Evolutionary conservation across 1,284 basidiomycete species (phyloP).

Genomic region (Ceratobasidium sp.): DNA sequence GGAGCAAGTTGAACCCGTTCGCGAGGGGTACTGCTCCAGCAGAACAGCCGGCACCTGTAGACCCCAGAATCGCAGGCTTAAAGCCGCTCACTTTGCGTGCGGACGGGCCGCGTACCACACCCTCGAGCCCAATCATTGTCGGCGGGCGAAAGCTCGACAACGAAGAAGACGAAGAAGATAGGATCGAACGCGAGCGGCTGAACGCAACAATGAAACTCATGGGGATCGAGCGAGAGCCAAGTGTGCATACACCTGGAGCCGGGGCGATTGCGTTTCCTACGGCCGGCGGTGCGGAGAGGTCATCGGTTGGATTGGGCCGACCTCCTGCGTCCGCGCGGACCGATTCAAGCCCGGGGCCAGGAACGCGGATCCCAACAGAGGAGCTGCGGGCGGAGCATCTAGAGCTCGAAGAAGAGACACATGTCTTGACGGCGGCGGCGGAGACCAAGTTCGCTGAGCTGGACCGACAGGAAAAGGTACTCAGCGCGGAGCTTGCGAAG

Average conservation of each 20-base stretch:
- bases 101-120: conserved; percentile 64
- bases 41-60: conserved; percentile 51
- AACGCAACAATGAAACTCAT: conserved; percentile 92
- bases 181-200: conserved; percentile 83
- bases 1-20: conserved; percentile 80
- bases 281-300: conserved; percentile 53
- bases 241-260: conserved; percentile 59
- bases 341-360: conserved; percentile 40
- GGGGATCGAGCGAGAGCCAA: conserved; percentile 73
- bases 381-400: conserved; percentile 54
- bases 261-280: conserved; percentile 48
- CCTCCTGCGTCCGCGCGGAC: conserved; percentile 62
- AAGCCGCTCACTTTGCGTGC: conserved; percentile 81
- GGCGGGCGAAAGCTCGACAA: conserved; percentile 79
- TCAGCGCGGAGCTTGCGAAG: conserved; percentile 81
- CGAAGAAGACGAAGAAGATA: conserved; percentile 89
- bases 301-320: conserved; percentile 41
- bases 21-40: conserved; percentile 71
- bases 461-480: conserved; percentile 78
- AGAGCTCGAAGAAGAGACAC: conserved; percentile 76
- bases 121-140: conserved; percentile 32
- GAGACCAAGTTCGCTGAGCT: conserved; percentile 77
- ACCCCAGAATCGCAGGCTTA: conserved; percentile 60
- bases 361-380: conserved; percentile 59
- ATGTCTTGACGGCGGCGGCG: conserved; percentile 81